Conservation (phyloP, 106 monocot species). For the Apostasia shenzhenica region DNA sequence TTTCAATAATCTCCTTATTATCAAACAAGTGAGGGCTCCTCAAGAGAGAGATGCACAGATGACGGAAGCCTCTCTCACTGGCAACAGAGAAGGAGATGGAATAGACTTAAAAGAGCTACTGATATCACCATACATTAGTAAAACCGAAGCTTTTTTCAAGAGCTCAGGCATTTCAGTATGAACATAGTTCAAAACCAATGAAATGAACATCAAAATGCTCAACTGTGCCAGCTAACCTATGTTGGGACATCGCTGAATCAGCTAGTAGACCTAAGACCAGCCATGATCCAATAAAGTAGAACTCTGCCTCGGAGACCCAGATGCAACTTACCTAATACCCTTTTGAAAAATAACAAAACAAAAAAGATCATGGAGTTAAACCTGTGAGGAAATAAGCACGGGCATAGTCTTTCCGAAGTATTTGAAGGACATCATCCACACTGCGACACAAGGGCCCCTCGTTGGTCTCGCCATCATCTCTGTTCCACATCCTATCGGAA, state of each 20-base stretch:
- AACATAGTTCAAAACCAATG: no score
- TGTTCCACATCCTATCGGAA: background rate
- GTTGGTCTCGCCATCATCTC: constrained; percentile 1
- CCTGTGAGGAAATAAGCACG: constrained; percentile 66
- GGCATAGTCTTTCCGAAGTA: constrained; percentile 32
- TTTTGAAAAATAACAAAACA: background rate
- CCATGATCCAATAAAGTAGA: background rate
- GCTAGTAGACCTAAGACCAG: background rate
- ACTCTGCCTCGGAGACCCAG: background rate
- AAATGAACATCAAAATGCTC: background rate
- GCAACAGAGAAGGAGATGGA: no score
- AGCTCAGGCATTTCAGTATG: no score
- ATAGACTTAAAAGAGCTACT: no score
- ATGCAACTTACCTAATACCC: background rate
- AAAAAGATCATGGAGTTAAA: background rate
- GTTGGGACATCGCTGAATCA: background rate
- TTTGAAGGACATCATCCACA: constrained; percentile 41
- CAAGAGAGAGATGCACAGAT: no score
- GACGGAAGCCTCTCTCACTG: no score
- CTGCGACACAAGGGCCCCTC: constrained; percentile 11
- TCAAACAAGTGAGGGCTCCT: no score
- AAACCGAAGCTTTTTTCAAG: no score
- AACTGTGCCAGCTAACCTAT: background rate
- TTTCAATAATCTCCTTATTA: no score
- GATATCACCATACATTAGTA: no score